phyloP scores from a whole-genome alignment of 257 asterid species.

The Solanum dulcamara region DNA sequence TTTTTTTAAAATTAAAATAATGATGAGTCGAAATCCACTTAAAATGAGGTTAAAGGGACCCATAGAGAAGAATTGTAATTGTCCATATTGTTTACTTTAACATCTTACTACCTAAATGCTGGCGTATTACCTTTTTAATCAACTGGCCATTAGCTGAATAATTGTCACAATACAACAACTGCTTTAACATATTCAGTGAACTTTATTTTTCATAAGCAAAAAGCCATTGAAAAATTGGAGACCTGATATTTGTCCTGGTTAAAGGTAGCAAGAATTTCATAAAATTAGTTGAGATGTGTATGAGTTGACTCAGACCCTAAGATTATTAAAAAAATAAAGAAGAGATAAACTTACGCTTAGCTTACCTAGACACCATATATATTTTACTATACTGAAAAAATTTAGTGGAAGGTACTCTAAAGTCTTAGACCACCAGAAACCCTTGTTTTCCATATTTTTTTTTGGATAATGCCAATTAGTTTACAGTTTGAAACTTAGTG shows the following conservation, averaged over 20 bases:
- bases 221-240: background rate
- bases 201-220: background rate
- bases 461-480: no score
- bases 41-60: slow-evolving; percentile 44
- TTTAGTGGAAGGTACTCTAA: background rate
- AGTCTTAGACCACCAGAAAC: background rate
- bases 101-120: slow-evolving; percentile 22
- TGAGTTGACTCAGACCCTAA: background rate
- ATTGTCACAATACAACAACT: background rate
- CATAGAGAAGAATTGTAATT: slow-evolving; percentile 13
- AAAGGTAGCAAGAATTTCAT: background rate
- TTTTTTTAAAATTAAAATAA: slow-evolving; percentile 1
- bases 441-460: background rate
- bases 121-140: slow-evolving; percentile 8
- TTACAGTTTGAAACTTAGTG: background rate
- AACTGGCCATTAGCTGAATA: slow-evolving; percentile 5
- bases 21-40: slow-evolving; percentile 56
- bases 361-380: background rate
- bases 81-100: slow-evolving; percentile 23
- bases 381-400: background rate
- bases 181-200: background rate
- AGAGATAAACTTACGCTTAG: background rate
- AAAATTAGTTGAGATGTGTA: background rate
- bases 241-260: background rate
- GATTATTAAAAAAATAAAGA: background rate